Base-by-base conservation (phyloP, 2,329 filamentous ascomycete genomes). In the Macrophomina tecta region DNA sequence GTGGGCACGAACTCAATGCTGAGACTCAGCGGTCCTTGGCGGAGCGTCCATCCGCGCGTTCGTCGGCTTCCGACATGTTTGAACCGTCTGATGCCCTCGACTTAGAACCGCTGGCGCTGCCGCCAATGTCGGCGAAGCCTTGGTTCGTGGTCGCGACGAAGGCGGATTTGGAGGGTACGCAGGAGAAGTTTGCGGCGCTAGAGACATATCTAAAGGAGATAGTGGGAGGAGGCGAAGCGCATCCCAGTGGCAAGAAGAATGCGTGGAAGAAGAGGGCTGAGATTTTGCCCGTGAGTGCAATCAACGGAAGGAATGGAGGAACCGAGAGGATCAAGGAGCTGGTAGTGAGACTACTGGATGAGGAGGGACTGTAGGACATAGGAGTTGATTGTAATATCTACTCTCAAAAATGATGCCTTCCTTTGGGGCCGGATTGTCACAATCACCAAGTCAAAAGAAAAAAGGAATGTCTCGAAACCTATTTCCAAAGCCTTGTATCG, bases 141-240 rank as follows among this genome's bases (percentile, higher is more conserved):
- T 99, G 95, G 95, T 95, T 97, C 73, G 94, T 97, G 5, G 89
- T 97, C 51, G 94, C 92, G 1, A 97, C 94, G 23, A 98, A 98
- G 80, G 94, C 92, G 0, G 94, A 98, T 76, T 77, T 97, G 65
- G 87, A 89, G 3, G 86, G 86, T 3, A 97, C 95, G 1, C 87
- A 93, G 76, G 86, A 88, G 30, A 96, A 95, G 75, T 99, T 92
- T 76, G 79, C 78, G 42, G 79, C 81, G 62, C 81, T 99, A 71
- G 88, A 89, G 70, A 79, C 80, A 8, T 97, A 97, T 78, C 80
- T 99, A 4, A 83, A 86, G 4, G 82, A 81, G 4, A 85, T 98
- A 30, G 86, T 86, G 62, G 82, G 81, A 0, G 90, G 90, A 1
- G 79, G 81, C 23, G 84, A 85, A 67, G 82, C 84, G 34, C 94